Evolutionary conservation across 208 protist species (phyloP), one percentile per base, ranked within the genome.

Genomic region (Strigomonas oncopelti): DNA sequence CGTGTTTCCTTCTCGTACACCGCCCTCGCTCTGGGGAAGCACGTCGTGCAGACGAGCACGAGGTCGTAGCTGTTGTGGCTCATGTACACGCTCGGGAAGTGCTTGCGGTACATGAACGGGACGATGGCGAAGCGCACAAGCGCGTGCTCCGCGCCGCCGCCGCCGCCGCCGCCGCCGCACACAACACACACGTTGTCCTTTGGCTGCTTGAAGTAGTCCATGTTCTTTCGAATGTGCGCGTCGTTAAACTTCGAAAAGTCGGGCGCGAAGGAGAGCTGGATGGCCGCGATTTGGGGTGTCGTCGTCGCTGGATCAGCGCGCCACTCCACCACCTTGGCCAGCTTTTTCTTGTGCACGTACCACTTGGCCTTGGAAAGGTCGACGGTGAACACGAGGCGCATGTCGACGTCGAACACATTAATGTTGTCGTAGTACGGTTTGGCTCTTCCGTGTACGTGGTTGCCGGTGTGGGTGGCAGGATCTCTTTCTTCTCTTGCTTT

Each of bases 51-150:
- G 31, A 90, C 46, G 28, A 90, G 73, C 52, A 90, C 69, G 31
- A 90, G 53, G 38, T 90, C 84, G 67, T 85, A 90, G 71, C 78
- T 87, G 62, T 90, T 87, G 69, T 90, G 81, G 46, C 78, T 87
- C 80, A 90, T 87, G 72, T 84, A 90, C 36, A 85, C 79, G 59
- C 78, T 85, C 5, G 81, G 81, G 54, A 90, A 90, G 68, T 84
- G 84, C 45, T 81, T 85, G 32, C 84, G 69, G 62, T 87, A 85
- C 70, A 80, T 75, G 52, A 90, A 61, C 9, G 81, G 81, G 18
- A 85, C 79, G 1, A 90, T 77, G 29, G 78, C 78, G 61, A 85
- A 90, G 42, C 81, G 75, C 28, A 85, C 78, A 7, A 90, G 63
- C 18, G 72, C 67, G n/a, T 67, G 70, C 18, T 46, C 61, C 13